Percentiles rank a stretch among this genome's conserved stretches.
Evolutionary conservation across 768 basidiomycete species (phyloP).

Genomic region (Pulveroboletus frians): DNA sequence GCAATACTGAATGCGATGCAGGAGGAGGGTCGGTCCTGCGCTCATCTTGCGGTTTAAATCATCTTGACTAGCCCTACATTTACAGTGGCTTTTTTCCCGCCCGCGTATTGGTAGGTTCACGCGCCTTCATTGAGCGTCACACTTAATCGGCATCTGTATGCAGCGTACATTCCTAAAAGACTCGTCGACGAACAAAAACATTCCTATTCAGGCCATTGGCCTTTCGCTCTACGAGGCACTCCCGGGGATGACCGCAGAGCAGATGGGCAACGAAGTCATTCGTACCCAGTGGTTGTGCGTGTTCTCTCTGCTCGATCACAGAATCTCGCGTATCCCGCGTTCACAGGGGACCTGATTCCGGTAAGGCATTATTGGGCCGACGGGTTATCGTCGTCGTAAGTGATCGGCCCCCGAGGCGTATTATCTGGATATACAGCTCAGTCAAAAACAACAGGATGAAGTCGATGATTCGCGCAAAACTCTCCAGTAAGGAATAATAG

Average conservation of each 20-base stretch:
- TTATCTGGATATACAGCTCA: conserved; percentile 11
- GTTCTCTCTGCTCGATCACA: neutral
- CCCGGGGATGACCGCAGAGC: conserved; percentile 64
- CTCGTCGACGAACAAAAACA: conserved; percentile 61
- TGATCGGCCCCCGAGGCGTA: conserved; percentile 11
- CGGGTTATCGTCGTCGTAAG: conserved; percentile 78
- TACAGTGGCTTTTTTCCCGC: conserved; percentile 92
- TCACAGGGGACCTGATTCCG: conserved; percentile 57
- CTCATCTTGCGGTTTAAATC: conserved; percentile 10
- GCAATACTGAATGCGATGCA: conserved; percentile 24
- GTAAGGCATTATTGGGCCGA: conserved; percentile 71
- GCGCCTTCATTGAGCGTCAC: neutral
- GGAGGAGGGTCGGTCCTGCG: conserved; percentile 70
- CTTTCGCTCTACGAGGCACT: conserved; percentile 92
- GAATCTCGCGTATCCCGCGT: neutral
- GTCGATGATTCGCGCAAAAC: conserved; percentile 88
- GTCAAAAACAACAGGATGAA: conserved; percentile 55
- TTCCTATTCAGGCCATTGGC: conserved; percentile 95
- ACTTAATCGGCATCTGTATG: neutral
- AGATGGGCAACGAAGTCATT: conserved; percentile 79
- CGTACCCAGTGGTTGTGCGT: conserved; percentile 95
- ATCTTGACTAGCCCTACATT: conserved; percentile 12
- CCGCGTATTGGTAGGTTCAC: conserved; percentile 63
- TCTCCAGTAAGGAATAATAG: conserved; percentile 55
- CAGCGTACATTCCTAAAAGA: conserved; percentile 84